Evolutionary conservation across 768 basidiomycete genomes (phyloP).

Genomic region (Paxillus rubicundulus): DNA sequence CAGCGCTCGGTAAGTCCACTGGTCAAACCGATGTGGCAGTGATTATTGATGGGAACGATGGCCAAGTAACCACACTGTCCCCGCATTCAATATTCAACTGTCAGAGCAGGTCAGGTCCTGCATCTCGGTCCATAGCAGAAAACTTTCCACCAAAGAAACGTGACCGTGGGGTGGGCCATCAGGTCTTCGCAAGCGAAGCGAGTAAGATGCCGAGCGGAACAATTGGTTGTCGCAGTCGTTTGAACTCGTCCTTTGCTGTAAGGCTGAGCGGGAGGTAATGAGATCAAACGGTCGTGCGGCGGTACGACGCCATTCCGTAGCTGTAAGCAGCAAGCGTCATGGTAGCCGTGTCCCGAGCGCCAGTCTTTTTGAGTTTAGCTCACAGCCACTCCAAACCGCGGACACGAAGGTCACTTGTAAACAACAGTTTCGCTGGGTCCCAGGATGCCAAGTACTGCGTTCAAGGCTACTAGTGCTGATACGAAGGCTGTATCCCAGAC

Average conservation of each 20-base stretch:
- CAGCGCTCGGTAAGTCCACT: no score
- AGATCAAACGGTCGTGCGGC: neutral
- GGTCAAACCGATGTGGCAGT: no score
- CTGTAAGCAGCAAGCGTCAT: neutral
- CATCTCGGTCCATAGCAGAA: slow-evolving; percentile 7
- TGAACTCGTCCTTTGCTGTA: no score
- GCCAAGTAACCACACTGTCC: neutral
- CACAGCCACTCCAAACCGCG: no score
- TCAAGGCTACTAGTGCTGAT: neutral
- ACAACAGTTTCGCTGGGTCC: no score
- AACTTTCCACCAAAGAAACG: no score
- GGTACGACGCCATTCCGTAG: neutral
- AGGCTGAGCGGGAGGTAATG: no score
- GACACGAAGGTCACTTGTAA: no score
- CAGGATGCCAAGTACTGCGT: neutral
- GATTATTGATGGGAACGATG: neutral
- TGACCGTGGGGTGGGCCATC: neutral
- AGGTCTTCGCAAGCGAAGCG: neutral
- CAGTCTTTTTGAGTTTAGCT: no score
- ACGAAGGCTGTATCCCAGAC: neutral
- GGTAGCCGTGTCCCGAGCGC: no score
- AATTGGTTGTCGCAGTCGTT: no score
- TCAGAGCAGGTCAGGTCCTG: neutral
- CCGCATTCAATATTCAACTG: neutral
- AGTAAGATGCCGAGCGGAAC: neutral